Evolutionary conservation across 1,139 yeast genomes (phyloP).

Genomic region (Debaryomycetaceae sp.): DNA sequence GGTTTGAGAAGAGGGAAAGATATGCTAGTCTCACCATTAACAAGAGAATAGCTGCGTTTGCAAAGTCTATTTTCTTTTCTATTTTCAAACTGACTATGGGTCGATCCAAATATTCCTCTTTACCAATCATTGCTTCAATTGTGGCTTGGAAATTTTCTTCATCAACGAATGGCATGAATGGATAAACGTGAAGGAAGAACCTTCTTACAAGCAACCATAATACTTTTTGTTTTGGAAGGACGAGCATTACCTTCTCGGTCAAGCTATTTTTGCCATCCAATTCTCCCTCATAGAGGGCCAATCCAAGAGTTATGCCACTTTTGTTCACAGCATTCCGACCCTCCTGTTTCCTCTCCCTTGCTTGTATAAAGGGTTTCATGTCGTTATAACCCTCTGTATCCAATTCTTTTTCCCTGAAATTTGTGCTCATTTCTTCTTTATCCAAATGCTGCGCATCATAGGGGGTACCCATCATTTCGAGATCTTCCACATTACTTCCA

Average conservation of each 20-base stretch:
- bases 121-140: neutral
- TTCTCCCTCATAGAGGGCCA: conserved; percentile 17
- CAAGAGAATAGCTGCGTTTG: conserved; percentile 40
- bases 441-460: neutral
- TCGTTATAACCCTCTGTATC: conserved; percentile 28
- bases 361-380: conserved; percentile 5
- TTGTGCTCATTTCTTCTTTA: conserved; percentile 7
- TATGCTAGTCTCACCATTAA: conserved; percentile 40
- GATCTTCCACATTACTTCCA: conserved; percentile 2
- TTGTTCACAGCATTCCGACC: conserved; percentile 10
- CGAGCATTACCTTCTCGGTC: conserved; percentile 26
- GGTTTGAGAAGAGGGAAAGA: conserved; percentile 29
- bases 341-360: neutral
- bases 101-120: neutral
- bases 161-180: conserved; percentile 2
- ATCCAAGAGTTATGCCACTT: conserved; percentile 17
- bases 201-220: conserved; percentile 27
- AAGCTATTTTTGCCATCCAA: conserved; percentile 26
- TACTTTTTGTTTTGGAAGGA: conserved; percentile 35
- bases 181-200: conserved; percentile 2
- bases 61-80: conserved; percentile 42
- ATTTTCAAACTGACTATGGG: conserved; percentile 16
- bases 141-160: neutral
- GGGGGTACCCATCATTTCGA: conserved; percentile 1
- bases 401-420: conserved; percentile 22